Conservation (phyloP, 1,139 yeast species). For the Casaregolazyma lundiana region DNA sequence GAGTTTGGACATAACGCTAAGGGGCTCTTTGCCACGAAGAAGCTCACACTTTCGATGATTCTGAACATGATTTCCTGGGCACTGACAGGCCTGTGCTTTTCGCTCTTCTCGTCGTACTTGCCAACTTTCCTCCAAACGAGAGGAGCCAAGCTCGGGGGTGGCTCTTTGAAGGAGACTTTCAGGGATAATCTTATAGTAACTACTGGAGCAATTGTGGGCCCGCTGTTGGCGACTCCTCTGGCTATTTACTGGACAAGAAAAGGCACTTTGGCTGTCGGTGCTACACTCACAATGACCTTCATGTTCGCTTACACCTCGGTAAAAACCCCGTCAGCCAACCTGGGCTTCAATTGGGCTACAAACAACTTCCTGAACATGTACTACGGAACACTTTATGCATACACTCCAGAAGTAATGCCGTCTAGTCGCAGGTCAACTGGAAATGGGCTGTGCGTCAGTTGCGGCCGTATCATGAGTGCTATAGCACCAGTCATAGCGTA, state of each 20-base stretch:
- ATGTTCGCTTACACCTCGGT: conserved; percentile 58
- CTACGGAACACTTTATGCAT: conserved; percentile 53
- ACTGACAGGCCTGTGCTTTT: conserved; percentile 49
- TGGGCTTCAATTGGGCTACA: conserved; percentile 50
- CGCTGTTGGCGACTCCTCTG: conserved; percentile 47
- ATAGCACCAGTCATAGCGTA: conserved; percentile 52
- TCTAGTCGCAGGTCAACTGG: conserved; percentile 33
- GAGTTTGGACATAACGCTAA: conserved; percentile 18
- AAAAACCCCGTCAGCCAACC: conserved; percentile 45
- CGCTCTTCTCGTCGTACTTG: conserved; percentile 48
- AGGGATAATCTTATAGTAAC: conserved; percentile 51
- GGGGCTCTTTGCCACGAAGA: conserved; percentile 39
- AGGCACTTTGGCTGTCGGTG: conserved; percentile 55
- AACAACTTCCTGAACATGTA: conserved; percentile 49
- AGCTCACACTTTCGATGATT: conserved; percentile 39
- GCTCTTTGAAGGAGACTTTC: conserved; percentile 41
- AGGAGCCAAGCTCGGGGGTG: conserved; percentile 42
- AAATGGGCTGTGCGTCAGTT: conserved; percentile 45
- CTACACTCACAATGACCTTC: conserved; percentile 50
- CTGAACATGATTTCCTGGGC: conserved; percentile 47
- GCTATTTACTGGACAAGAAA: conserved; percentile 50
- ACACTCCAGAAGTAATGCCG: conserved; percentile 58
- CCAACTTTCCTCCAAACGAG: conserved; percentile 45
- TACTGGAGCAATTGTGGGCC: conserved; percentile 52
- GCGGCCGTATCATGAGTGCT: conserved; percentile 45